These are phyloP conservation scores for Fusarium gaditjirri DNA, from an alignment of 2,329 filamentous ascomycete genomes.

Conservation along the genomic window DNA sequence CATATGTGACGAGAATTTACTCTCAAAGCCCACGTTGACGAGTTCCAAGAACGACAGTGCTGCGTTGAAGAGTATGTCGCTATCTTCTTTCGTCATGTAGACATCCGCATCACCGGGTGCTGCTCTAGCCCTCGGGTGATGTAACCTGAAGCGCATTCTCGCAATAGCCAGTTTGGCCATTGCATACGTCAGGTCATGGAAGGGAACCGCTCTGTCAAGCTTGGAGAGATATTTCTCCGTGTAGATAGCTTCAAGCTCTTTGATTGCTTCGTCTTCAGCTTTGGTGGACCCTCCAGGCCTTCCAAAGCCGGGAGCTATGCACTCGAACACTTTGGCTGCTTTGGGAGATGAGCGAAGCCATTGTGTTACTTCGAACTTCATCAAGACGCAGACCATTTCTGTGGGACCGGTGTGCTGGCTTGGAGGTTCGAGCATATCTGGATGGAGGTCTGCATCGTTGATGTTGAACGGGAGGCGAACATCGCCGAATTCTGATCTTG, in stretches of 20 bases:
- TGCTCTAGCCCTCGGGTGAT: conserved; percentile 42
- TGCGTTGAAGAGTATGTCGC: conserved; percentile 41
- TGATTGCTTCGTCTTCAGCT: conserved; percentile 38
- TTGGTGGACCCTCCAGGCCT: conserved; percentile 2
- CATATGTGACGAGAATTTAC: conserved; percentile 46
- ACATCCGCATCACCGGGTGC: neutral
- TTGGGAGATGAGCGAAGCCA: conserved; percentile 43
- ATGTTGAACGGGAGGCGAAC: conserved; percentile 63
- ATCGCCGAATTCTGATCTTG: conserved; percentile 21
- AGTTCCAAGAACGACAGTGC: conserved; percentile 41
- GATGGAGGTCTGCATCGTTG: conserved; percentile 64
- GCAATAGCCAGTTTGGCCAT: conserved; percentile 43
- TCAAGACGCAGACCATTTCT: conserved; percentile 60
- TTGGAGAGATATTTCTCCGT: conserved; percentile 33
- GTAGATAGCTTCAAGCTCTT: conserved; percentile 44
- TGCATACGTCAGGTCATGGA: conserved; percentile 38
- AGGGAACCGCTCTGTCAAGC: conserved; percentile 44
- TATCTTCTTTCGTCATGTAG: conserved; percentile 33
- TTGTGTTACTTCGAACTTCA: conserved; percentile 46
- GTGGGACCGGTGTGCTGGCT: conserved; percentile 61
- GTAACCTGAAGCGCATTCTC: conserved; percentile 45
- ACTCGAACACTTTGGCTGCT: conserved; percentile 34
- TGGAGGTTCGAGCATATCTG: conserved; percentile 59
- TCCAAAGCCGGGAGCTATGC: conserved; percentile 4
- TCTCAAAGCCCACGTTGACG: conserved; percentile 30